Evolutionary conservation across 192 early-diverging fungal genomes (phyloP), one percentile per base, ranked within the genome.

Genomic region (Coemansia sp.): DNA sequence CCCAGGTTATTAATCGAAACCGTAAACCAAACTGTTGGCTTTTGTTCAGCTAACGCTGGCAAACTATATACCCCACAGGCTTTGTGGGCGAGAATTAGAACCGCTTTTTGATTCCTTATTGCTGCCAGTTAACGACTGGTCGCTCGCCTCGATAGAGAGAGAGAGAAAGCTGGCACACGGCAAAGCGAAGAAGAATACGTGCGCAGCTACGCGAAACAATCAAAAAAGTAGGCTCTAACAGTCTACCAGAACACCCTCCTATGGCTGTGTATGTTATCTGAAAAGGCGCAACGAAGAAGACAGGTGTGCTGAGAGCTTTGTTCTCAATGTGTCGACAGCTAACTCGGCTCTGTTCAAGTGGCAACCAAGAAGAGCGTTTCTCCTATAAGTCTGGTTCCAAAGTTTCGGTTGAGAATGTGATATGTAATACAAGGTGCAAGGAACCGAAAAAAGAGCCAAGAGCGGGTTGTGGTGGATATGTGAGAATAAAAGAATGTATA

Each of bases 401-500:
- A 9, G 9, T 7, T 23, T 51, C 48, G 48, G 21, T 16, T 26
- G 25, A 8, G 48, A 51, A 25, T 51, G 16, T 57, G 30, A 16
- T n/a, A 4, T 26, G 31, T 30, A 57, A 20, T 57, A 57, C 31
- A 34, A 57, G 31, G 15, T 52, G 26, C 31, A 34, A 57, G 55
- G 29, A 30, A 20, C 31, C 7, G 30, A 57, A 18, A 57, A 18
- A 15, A 30, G 30, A 57, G 29, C 55, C 9, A 57, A 31, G 31
- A 26, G 48, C 8, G 10, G 8, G 30, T 57, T 30, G 31, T 20
- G 18, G 28, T 57, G 55, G 55, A 35, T 57, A 57, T 57, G 31
- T 34, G 55, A n/a, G 30, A 57, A 57, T 57, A 57, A 35, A 18
- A 51, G 25, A 51, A 26, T 57, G 55, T 57, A 34, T 57, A 57